Evolutionary conservation across 2,329 filamentous ascomycete genomes (phyloP).

Genomic region (Coniochaeta ligniaria): DNA sequence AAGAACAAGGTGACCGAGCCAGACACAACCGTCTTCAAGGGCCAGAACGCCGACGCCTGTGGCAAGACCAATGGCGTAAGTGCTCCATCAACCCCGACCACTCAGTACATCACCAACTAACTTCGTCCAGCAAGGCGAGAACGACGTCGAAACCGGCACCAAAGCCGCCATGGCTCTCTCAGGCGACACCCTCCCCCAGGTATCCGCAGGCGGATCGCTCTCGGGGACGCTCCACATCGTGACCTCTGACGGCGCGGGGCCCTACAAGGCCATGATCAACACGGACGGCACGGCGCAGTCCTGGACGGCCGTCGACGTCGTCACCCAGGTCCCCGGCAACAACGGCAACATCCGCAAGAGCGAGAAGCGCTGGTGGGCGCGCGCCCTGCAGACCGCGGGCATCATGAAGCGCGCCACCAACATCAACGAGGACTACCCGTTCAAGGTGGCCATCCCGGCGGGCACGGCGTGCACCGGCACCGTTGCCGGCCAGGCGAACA

Average conservation of each 20-base stretch:
- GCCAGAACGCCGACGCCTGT: too few relatives aligned
- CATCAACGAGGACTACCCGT: constrained; percentile 15
- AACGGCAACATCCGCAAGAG: constrained; percentile 6
- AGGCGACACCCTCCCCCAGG: constrained; percentile 30
- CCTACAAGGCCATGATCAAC: constrained; percentile 28
- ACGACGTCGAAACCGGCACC: constrained; percentile 10
- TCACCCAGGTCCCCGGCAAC: constrained; percentile 27
- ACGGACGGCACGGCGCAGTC: constrained; percentile 24
- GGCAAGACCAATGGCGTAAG: constrained; percentile 3
- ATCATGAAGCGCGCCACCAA: constrained; percentile 16
- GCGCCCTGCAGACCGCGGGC: not conserved
- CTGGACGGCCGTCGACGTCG: constrained; percentile 17
- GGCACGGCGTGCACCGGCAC: constrained; percentile 29
- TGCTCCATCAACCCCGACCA: constrained; percentile 26
- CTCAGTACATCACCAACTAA: constrained; percentile 19
- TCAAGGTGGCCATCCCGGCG: constrained; percentile 14
- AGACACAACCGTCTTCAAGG: constrained; percentile 36
- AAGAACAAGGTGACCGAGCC: constrained; percentile 32
- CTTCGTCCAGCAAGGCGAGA: constrained; percentile 8
- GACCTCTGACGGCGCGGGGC: constrained; percentile 33
- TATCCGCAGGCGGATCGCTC: constrained; percentile 24
- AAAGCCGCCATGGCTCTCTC: constrained; percentile 25
- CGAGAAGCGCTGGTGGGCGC: not conserved
- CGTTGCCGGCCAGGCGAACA: constrained; percentile 21
- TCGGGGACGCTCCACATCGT: constrained; percentile 30